These are phyloP conservation scores for Circinella minor DNA, from an alignment of 371 early-diverging fungal species.

Conservation along the genomic window DNA sequence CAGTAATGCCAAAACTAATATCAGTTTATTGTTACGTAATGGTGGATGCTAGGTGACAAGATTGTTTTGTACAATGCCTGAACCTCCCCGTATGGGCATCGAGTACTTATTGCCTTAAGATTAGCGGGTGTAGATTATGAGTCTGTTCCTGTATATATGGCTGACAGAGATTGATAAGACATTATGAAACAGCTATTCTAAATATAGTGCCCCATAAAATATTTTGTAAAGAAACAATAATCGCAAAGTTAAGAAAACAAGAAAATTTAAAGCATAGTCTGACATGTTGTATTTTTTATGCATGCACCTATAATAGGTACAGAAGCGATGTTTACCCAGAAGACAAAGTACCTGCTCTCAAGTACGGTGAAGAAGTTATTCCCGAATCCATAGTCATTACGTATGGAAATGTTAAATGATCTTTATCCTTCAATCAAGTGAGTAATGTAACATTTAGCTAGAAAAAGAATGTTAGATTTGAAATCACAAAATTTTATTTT, in stretches of 20 bases:
- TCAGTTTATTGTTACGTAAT: no score
- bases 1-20: no score
- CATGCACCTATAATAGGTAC: no score
- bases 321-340: neutral
- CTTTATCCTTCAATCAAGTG: slow-evolving; percentile 18
- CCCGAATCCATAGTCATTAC: slow-evolving; percentile 54
- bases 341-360: neutral
- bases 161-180: neutral
- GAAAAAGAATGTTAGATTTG: no score
- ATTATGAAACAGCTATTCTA: no score
- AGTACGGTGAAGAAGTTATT: slow-evolving; percentile 13
- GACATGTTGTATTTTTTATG: no score
- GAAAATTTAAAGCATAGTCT: no score
- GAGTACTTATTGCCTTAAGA: neutral
- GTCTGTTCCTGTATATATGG: neutral
- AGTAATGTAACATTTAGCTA: neutral
- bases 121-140: neutral
- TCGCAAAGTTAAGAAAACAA: no score
- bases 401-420: slow-evolving; percentile 46
- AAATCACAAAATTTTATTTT: no score
- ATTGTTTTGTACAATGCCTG: neutral
- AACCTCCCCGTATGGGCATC: neutral
- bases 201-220: no score
- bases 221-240: no score
- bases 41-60: neutral